phyloP scores from a whole-genome alignment of 2,329 filamentous ascomycete genomes.

The Fusarium pseudocircinatum region DNA sequence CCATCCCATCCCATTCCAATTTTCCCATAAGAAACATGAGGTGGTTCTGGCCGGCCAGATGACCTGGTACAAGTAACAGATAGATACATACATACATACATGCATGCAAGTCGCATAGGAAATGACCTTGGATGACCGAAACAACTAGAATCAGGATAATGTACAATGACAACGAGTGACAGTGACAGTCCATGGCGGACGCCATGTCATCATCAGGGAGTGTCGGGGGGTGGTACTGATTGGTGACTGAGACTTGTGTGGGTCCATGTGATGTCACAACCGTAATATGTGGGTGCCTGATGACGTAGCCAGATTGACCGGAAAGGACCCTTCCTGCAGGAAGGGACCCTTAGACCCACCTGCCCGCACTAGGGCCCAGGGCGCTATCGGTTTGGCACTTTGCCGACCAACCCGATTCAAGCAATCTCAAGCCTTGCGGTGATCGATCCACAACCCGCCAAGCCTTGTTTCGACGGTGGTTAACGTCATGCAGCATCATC shows the following conservation, averaged over 20 bases:
- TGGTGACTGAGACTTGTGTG: conserved; percentile 12
- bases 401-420: conserved; percentile 25
- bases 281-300: neutral
- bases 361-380: conserved; percentile 7
- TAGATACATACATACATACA: conserved; percentile 8
- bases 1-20: neutral
- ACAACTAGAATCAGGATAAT: conserved; percentile 20
- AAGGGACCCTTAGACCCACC: conserved; percentile 46
- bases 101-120: conserved; percentile 31
- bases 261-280: conserved; percentile 27
- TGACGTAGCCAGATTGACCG: conserved; percentile 20
- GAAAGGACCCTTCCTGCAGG: conserved; percentile 45
- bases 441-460: conserved; percentile 34
- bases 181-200: conserved; percentile 26
- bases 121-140: conserved; percentile 23
- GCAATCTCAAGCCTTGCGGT: conserved; percentile 22
- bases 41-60: conserved; percentile 32
- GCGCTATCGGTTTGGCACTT: conserved; percentile 19
- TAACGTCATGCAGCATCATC: conserved; percentile 46
- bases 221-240: conserved; percentile 5
- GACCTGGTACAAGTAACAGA: neutral
- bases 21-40: neutral
- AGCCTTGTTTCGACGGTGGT: conserved; percentile 27
- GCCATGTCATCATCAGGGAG: conserved; percentile 43
- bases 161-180: conserved; percentile 6